A percentile compares a stretch with the other conserved stretches of the same genome.
Conservation (phyloP, 208 protist genomes). For the Polymyxa betae region DNA sequence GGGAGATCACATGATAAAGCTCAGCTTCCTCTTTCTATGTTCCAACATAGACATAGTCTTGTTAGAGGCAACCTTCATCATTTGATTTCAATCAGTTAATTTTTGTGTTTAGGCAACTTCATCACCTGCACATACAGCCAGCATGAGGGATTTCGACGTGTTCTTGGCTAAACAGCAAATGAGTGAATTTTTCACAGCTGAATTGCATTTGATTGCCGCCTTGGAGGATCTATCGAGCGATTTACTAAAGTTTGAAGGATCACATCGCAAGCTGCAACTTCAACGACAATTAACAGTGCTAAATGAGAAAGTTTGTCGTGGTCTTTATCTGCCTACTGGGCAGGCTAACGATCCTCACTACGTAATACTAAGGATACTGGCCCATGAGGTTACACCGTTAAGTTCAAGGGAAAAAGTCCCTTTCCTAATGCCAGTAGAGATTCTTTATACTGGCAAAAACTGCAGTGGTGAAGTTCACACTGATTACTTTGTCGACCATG, state of each 20-base stretch:
- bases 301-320: slow-evolving; percentile 26
- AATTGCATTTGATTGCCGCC: slow-evolving; percentile 35
- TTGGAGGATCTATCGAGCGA: slow-evolving; percentile 40
- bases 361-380: slow-evolving; percentile 28
- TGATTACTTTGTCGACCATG: slow-evolving; percentile 50
- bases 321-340: slow-evolving; percentile 16
- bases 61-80: background rate
- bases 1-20: background rate
- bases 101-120: background rate
- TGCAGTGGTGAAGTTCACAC: slow-evolving; percentile 25
- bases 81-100: background rate
- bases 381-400: slow-evolving; percentile 22
- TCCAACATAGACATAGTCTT: background rate
- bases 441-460: background rate
- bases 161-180: slow-evolving; percentile 48
- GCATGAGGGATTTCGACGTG: slow-evolving; percentile 23
- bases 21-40: background rate
- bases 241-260: slow-evolving; percentile 5
- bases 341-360: slow-evolving; percentile 24
- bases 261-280: slow-evolving; percentile 39
- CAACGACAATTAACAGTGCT: slow-evolving; percentile 20
- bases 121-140: background rate
- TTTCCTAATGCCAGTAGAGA: slow-evolving; percentile 51
- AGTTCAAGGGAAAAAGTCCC: slow-evolving; percentile 34
- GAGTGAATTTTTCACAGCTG: slow-evolving; percentile 50